Base-by-base conservation (phyloP, 108 stramenopile genomes). In the Cyclostephanos tholiformis region DNA sequence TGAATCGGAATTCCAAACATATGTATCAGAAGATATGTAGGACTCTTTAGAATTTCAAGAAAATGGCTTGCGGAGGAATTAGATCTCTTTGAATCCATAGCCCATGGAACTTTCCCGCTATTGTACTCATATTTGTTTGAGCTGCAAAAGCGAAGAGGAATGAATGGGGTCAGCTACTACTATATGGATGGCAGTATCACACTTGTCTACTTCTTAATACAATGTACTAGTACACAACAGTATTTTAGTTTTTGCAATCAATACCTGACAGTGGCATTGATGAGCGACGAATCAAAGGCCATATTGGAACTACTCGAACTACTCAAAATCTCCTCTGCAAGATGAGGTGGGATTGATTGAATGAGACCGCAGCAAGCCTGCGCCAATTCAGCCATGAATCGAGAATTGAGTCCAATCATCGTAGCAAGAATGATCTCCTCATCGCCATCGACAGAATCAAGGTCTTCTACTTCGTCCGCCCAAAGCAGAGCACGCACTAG, bases 281-380 rank as follows among this genome's bases (percentile, higher is more conserved):
- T 17, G 14, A 63, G 61, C 14, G 13, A 46, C 29, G 63, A 43
- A 49, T 79, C 78, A 44, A 68, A 72, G 29, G 71, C 57, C 25
- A 55, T 38, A 38, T 74, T 78, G 32, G 69, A 59, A 16, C 71
- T 62, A 29, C 59, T 53, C 19, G 46, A 49, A 14, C 60, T 71
- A 51, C 61, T 80, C n/a, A 74, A 46, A 16, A 71, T 30, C 67
- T 87, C 86, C 30, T 88, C 70, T 22, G 84, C 84, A 16, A 86
- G 48, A 35, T 65, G 49, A 6, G 82, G 74, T 22, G 93, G 93
- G 22, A 94, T 69, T 17, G 87, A 75, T 79, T 91, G 86, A 7
- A 91, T 77, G 13, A 94, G 68, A 10, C 91, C 91, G 64, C 86
- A 84, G 62, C 90, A 88, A 16, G 89, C 81, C 29, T 85, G 82